These are phyloP conservation scores for Actinomucor elegans DNA, from an alignment of 371 early-diverging fungal species.

Conservation along the genomic window DNA sequence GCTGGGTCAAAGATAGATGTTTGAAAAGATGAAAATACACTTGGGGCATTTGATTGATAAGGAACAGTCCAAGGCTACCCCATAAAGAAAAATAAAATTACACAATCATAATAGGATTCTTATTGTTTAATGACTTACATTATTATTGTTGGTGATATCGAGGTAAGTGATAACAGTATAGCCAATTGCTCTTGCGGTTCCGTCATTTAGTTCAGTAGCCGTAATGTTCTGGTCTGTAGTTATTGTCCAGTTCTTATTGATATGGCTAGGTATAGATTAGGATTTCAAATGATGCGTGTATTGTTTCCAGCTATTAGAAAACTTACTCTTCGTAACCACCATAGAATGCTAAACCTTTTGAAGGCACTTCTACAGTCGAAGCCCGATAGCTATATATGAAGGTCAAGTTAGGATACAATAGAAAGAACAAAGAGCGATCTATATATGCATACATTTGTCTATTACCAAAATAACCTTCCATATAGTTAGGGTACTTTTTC, in stretches of 20 bases:
- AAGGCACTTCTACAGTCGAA: not conserved
- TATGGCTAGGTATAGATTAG: not conserved
- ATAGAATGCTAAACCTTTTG: not conserved
- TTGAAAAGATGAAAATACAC: not conserved
- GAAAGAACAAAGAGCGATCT: not conserved
- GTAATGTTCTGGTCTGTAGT: not conserved
- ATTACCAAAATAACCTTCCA: not conserved
- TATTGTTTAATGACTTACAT: no score
- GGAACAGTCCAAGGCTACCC: not conserved
- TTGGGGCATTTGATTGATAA: not conserved
- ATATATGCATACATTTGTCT: slow-evolving; percentile 1
- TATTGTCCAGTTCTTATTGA: not conserved
- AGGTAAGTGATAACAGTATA: not conserved
- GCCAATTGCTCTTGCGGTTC: not conserved
- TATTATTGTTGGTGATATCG: not conserved
- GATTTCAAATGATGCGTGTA: not conserved
- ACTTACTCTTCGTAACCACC: not conserved
- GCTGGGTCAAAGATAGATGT: not conserved
- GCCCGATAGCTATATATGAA: not conserved
- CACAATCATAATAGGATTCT: no score
- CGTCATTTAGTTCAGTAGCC: not conserved
- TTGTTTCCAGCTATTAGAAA: no score
- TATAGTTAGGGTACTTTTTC: not conserved
- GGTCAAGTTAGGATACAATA: no score
- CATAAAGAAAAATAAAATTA: no score